A percentile compares a stretch with the other conserved stretches of the same genome.
phyloP scores from a whole-genome alignment of 2,329 filamentous ascomycete genomes.

The Diaporthe sp. region DNA sequence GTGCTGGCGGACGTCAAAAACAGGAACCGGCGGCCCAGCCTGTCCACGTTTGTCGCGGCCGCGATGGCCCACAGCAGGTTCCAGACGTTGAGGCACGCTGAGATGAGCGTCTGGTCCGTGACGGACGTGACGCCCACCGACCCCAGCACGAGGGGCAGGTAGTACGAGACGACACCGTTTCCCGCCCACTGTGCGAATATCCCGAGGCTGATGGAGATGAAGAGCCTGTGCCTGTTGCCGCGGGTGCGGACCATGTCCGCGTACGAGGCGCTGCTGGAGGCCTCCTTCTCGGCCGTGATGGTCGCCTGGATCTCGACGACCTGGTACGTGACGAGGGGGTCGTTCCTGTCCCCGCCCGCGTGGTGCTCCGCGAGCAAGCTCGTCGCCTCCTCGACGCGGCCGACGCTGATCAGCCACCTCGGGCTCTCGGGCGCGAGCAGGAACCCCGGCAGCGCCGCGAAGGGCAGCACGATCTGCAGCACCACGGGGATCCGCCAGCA shows the following conservation, averaged over 20 bases:
- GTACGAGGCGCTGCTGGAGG: constrained; percentile 25
- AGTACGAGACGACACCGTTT: constrained; percentile 15
- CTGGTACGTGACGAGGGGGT: constrained; percentile 37
- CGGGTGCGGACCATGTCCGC: constrained; percentile 38
- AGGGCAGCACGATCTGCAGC: constrained; percentile 39
- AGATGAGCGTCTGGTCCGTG: constrained; percentile 34
- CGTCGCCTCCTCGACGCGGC: constrained; percentile 30
- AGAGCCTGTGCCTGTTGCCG: constrained; percentile 44
- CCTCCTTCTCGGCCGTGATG: constrained; percentile 38
- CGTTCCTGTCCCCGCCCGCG: constrained; percentile 39
- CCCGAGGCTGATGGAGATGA: constrained; percentile 44
- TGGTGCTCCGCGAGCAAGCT: constrained; percentile 41
- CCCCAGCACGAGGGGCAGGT: constrained; percentile 7
- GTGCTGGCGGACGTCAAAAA: constrained; percentile 53
- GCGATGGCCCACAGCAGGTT: constrained; percentile 32
- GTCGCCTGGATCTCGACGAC: constrained; percentile 40
- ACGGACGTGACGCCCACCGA: constrained; percentile 26
- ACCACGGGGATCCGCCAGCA: constrained; percentile 26
- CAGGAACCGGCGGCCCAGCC: constrained; percentile 50
- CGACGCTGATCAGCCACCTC: constrained; percentile 32
- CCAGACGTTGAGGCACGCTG: constrained; percentile 34
- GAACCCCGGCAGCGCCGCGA: constrained; percentile 29
- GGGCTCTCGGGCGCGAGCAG: constrained; percentile 40
- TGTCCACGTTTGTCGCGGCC: constrained; percentile 25
- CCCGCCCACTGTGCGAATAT: constrained; percentile 46